These are phyloP conservation scores for Colletotrichum phormii DNA, from an alignment of 2,329 filamentous ascomycete species.

Conservation along the genomic window DNA sequence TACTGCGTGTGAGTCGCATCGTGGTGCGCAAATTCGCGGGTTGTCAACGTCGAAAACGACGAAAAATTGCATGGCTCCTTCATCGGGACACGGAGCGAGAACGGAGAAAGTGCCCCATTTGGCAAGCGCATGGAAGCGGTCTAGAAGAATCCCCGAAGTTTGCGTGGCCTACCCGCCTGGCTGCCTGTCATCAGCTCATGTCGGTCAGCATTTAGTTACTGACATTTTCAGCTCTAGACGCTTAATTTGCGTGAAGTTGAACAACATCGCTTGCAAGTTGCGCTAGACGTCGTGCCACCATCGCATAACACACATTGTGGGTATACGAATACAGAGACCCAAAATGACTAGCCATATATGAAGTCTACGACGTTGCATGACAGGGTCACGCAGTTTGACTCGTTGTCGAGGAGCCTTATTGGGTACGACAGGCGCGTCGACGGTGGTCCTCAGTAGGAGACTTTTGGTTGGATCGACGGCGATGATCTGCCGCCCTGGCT, in stretches of 20 bases:
- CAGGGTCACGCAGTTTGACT: neutral
- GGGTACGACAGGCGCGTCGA: neutral
- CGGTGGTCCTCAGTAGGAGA: neutral
- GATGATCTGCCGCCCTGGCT: conserved; percentile 15
- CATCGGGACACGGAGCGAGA: neutral
- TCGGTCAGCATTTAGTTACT: neutral
- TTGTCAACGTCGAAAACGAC: neutral
- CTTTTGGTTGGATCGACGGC: conserved; percentile 17
- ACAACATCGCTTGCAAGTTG: neutral
- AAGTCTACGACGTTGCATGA: neutral
- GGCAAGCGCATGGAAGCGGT: conserved; percentile 27
- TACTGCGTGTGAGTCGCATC: neutral
- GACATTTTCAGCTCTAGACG: neutral
- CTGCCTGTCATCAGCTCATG: conserved; percentile 19
- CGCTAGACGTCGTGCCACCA: neutral
- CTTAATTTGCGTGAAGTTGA: neutral
- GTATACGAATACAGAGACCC: neutral
- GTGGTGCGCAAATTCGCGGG: neutral
- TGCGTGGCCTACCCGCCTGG: neutral
- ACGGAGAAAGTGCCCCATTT: conserved; percentile 18
- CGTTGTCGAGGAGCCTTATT: neutral
- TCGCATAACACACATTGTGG: neutral
- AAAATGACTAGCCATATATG: neutral
- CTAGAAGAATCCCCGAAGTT: conserved; percentile 28
- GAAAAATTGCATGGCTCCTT: neutral